These are phyloP conservation scores for Singerocomus inundabilis DNA, from an alignment of 1,284 basidiomycete genomes.

Conservation along the genomic window DNA sequence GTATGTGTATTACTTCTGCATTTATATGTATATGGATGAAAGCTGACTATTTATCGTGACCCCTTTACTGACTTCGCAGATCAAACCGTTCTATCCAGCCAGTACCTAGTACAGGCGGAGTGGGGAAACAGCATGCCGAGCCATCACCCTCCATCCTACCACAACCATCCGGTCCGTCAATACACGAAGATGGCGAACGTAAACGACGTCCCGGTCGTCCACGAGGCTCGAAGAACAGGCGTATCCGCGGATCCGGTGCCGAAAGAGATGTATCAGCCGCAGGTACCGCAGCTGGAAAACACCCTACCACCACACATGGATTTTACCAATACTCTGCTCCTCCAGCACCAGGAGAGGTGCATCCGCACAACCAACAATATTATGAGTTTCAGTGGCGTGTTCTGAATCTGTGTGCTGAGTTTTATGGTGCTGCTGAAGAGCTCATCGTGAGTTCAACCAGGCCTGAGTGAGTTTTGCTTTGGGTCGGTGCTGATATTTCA, in stretches of 20 bases:
- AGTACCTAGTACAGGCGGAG: conserved; percentile 13
- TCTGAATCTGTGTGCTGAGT: conserved; percentile 75
- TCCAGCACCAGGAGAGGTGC: conserved; percentile 43
- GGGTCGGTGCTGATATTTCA: conserved; percentile 7
- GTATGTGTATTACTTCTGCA: conserved; percentile 22
- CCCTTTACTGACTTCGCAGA: conserved; percentile 13
- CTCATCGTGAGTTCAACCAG: conserved; percentile 58
- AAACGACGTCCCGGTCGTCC: conserved; percentile 73
- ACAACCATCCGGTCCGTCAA: conserved; percentile 21
- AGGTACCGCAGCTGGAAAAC: conserved; percentile 21
- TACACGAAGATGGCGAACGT: conserved; percentile 33
- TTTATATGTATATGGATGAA: conserved; percentile 3
- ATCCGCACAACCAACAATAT: conserved; percentile 69
- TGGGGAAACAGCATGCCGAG: conserved; percentile 22
- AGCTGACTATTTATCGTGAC: conserved; percentile 5
- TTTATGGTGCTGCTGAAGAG: conserved; percentile 81
- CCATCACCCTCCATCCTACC: conserved; percentile 15
- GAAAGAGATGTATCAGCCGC: conserved; percentile 27
- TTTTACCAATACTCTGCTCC: conserved; percentile 34
- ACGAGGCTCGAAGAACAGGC: conserved; percentile 71
- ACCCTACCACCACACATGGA: conserved; percentile 19
- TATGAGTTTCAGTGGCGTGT: conserved; percentile 84
- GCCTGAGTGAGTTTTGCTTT: conserved; percentile 8
- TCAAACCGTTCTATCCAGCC: conserved; percentile 24
- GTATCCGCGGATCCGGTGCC: conserved; percentile 38